Conservation (phyloP, 2,329 filamentous ascomycete species). For the Emergomyces pasteurianus region DNA sequence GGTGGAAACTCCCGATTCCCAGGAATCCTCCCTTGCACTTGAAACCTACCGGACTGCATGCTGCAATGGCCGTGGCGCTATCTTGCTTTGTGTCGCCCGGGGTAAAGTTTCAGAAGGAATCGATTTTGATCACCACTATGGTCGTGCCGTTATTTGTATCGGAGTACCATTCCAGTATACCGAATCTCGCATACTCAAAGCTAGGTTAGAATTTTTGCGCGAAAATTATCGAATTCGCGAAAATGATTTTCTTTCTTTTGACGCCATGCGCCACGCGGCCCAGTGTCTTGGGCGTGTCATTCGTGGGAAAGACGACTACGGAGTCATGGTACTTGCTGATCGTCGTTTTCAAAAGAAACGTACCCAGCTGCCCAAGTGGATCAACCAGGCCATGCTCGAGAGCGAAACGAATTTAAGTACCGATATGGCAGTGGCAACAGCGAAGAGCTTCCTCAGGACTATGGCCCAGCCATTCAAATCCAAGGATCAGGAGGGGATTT, state of each 20-base stretch:
- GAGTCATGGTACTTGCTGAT: conserved; percentile 98
- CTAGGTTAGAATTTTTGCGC: conserved; percentile 84
- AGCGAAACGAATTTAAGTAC: conserved; percentile 83
- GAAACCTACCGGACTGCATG: conserved; percentile 97
- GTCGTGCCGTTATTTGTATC: conserved; percentile 88
- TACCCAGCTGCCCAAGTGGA: conserved; percentile 89
- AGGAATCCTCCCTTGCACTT: conserved; percentile 88
- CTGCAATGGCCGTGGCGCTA: conserved; percentile 88
- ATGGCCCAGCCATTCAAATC: conserved; percentile 86
- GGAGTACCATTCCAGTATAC: conserved; percentile 98
- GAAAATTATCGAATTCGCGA: conserved; percentile 96
- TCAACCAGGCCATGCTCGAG: conserved; percentile 74
- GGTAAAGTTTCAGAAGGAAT: conserved; percentile 97
- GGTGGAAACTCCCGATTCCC: conserved; percentile 92
- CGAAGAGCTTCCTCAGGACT: conserved; percentile 75
- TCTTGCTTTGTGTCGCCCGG: conserved; percentile 86
- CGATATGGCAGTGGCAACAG: conserved; percentile 83
- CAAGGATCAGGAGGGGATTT: conserved; percentile 80
- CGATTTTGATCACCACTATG: conserved; percentile 98
- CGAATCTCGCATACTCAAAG: conserved; percentile 91
- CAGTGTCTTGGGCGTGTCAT: conserved; percentile 92
- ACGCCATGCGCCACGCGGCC: conserved; percentile 97
- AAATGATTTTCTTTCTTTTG: conserved; percentile 96
- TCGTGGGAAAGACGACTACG: conserved; percentile 95
- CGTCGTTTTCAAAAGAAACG: conserved; percentile 87